Evolutionary conservation across 1,284 basidiomycete species (phyloP), one percentile per base, ranked within the genome.

Genomic region (Ceratobasidium sp.): DNA sequence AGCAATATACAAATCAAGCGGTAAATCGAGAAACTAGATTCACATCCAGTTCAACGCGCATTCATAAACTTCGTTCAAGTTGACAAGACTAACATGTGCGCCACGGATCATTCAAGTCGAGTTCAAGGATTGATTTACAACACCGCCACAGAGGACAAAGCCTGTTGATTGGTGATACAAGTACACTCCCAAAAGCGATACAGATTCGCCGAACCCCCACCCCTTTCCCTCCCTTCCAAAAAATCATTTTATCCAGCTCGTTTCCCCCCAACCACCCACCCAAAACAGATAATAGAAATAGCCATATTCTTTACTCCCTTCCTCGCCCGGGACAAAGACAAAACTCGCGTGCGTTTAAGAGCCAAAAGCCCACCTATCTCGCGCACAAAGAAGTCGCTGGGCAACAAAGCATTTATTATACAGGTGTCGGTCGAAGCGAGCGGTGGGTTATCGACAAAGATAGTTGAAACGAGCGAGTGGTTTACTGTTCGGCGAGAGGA

Each of bases 221-320:
- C n/a, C n/a, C n/a, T n/a, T n/a, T n/a, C n/a, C n/a, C n/a, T n/a
- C n/a, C n/a, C n/a, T n/a, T n/a, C n/a, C n/a, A n/a, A n/a, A n/a
- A 52, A 66, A 52, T 46, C 62, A 41, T 28, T 30, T 32, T 32
- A n/a, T 32, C 46, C 13, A 18, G 41, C 23, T 14, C 62, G 47
- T 66, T 66, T 66, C 52, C 28, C 62, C 62, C 46, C 62, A 30
- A 41, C 58, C 58, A 35, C 58, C 58, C 35, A 41, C 61, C 61
- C 62, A 52, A 47, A 49, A 52, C 14, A 57, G 54, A 57, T 57
- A 52, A 11, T 30, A 57, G n/a, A n/a, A 32, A 66, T 66, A 66
- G 38, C 46, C 62, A 66, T 66, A 66, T 21, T 66, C 47, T 66
- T 66, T 49, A 66, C n/a, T n/a, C n/a, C n/a, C n/a, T n/a, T n/a